These are phyloP conservation scores for Candida nitratophila DNA, from an alignment of 805 yeast species.

Conservation along the genomic window DNA sequence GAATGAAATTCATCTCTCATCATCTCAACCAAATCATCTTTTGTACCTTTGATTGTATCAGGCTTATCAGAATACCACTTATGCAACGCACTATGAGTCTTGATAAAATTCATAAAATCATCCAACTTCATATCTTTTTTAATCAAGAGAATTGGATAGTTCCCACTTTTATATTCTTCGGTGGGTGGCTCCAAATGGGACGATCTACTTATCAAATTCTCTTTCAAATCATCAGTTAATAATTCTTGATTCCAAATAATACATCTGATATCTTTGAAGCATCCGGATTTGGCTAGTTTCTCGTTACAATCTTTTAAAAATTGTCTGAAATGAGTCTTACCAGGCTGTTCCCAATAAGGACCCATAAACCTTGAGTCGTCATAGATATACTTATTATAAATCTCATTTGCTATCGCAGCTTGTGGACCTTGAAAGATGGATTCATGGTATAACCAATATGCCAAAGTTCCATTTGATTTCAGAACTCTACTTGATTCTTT, in stretches of 20 bases:
- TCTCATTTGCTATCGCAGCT: constrained; percentile 45
- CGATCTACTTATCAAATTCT: not conserved
- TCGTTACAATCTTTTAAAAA: constrained; percentile 34
- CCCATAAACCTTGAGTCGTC: constrained; percentile 43
- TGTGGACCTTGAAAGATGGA: constrained; percentile 37
- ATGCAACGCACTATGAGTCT: constrained; percentile 19
- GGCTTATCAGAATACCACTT: constrained; percentile 16
- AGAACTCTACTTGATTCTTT: constrained; percentile 33
- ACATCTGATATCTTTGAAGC: constrained; percentile 22
- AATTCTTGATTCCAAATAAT: constrained; percentile 19
- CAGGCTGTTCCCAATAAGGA: constrained; percentile 84
- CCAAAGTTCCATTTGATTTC: constrained; percentile 43
- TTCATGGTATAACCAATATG: constrained; percentile 73
- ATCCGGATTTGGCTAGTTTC: constrained; percentile 29
- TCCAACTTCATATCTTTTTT: constrained; percentile 9
- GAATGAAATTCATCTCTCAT: constrained; percentile 13
- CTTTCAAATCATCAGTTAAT: not conserved
- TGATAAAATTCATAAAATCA: constrained; percentile 14
- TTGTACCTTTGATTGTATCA: constrained; percentile 9
- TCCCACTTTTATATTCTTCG: not conserved
- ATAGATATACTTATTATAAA: constrained; percentile 37
- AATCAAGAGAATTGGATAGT: constrained; percentile 13
- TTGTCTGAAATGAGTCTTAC: constrained; percentile 47
- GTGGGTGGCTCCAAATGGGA: not conserved
- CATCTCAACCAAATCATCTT: constrained; percentile 11